Percentiles rank a stretch among this genome's conserved stretches.
Conservation (phyloP, 345 rosid species). For the Diplotaxis tenuifolia region DNA sequence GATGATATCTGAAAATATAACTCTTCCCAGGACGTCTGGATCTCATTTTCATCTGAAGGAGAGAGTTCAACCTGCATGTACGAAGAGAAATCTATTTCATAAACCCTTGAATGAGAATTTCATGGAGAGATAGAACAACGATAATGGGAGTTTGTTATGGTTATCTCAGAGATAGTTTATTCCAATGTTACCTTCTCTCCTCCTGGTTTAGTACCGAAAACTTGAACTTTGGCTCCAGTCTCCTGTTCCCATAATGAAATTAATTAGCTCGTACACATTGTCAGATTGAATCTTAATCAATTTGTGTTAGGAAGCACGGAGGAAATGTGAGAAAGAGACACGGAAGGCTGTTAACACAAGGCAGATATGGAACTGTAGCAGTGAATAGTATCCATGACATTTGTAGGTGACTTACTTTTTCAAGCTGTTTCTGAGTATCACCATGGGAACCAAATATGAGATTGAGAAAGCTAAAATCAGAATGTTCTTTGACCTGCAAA, state of each 20-base stretch:
- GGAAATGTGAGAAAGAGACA: slow-evolving; percentile 3
- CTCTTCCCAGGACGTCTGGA: slow-evolving; percentile 53
- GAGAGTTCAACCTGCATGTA: slow-evolving; percentile 67
- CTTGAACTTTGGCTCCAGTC: slow-evolving; percentile 74
- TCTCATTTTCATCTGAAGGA: slow-evolving; percentile 53
- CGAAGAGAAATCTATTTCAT: not conserved
- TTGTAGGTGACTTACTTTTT: slow-evolving; percentile 54
- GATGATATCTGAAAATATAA: slow-evolving; percentile 69
- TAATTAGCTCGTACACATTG: slow-evolving; percentile 6
- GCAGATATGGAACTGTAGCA: slow-evolving; percentile 6
- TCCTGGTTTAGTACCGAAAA: slow-evolving; percentile 56
- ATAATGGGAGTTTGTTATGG: not conserved
- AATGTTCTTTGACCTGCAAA: slow-evolving; percentile 68
- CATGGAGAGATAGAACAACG: not conserved
- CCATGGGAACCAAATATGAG: slow-evolving; percentile 79
- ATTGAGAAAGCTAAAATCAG: slow-evolving; percentile 67
- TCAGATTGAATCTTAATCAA: not conserved
- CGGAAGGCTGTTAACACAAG: not conserved
- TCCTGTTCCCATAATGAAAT: slow-evolving; percentile 49
- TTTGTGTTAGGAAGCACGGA: not conserved
- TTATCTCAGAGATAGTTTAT: not conserved
- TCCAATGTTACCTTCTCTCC: slow-evolving; percentile 62
- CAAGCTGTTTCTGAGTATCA: slow-evolving; percentile 72
- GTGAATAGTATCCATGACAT: not conserved
- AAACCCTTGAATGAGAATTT: slow-evolving; percentile 8